Conservation (phyloP, 148 eudicot species). For the Camellia granthamiana region DNA sequence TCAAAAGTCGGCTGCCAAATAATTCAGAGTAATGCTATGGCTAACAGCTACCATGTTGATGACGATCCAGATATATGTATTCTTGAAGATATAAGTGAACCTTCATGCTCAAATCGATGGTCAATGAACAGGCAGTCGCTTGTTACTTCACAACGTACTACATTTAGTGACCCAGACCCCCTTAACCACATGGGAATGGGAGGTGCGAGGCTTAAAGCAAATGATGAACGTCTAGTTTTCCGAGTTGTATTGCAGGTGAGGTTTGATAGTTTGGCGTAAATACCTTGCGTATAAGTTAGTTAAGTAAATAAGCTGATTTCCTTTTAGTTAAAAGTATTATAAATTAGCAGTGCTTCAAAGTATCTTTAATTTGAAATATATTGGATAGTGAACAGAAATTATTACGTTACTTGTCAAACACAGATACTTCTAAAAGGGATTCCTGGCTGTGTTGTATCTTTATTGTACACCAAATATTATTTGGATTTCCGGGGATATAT, state of each 20-base stretch:
- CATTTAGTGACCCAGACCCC: constrained; percentile 23
- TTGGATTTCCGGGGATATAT: neutral
- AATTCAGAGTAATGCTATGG: constrained; percentile 21
- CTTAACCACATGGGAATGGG: constrained; percentile 31
- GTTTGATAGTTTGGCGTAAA: neutral
- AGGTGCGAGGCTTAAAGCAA: constrained; percentile 37
- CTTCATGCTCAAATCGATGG: constrained; percentile 19
- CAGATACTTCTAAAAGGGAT: neutral
- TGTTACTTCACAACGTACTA: constrained; percentile 28
- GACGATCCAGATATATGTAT: constrained; percentile 64
- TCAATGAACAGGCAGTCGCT: constrained; percentile 26
- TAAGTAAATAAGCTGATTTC: neutral
- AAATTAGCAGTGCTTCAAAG: neutral
- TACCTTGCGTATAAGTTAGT: neutral
- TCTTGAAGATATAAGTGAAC: constrained; percentile 63
- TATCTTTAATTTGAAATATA: neutral
- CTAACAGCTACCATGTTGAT: constrained; percentile 31
- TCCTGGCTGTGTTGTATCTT: neutral
- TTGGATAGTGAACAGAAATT: neutral
- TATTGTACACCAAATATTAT: neutral
- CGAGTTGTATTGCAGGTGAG: constrained; percentile 67
- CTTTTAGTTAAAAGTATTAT: neutral
- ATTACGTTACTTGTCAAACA: neutral
- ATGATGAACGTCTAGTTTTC: constrained; percentile 53
- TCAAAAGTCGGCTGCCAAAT: constrained; percentile 28